Base-by-base conservation (phyloP, 352 stramenopile species). In the Globisporangium nunn region DNA sequence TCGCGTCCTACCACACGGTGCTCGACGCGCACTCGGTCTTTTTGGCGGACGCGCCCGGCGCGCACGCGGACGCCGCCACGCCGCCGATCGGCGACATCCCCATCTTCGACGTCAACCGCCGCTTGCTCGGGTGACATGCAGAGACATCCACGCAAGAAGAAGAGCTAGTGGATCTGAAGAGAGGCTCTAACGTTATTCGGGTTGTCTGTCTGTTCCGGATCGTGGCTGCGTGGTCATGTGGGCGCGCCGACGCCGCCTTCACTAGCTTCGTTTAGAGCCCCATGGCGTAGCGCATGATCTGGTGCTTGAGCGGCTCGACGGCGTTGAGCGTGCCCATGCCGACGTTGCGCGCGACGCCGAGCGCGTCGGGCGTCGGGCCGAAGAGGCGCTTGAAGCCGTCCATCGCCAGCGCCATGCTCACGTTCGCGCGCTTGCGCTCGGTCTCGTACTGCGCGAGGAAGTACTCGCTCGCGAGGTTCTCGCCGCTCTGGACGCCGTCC, bases 341-440 rank as follows among this genome's bases (percentile, higher is more conserved):
- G 45, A 94, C 73, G 73, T 91, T 93, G 52, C 86, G 78, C 51
- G 81, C 84, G 50, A 89, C 77, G 41, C 74, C 76, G 15, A 93
- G 66, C 0, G 81, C 75, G 51, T 91, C 80, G 0, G 84, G 81
- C 3, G 73, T 70, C 23, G 81, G 79, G 48, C 85, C 85, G 58
- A 94, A 96, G 50, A 96, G 72, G 11, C 83, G 80, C 81, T 96
- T 96, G 72, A 96, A 94, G 52, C 81, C 82, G 66, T 96, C 86
- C 76, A 96, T 91, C 43, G 83, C 81, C 52, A 93, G 50, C 59
- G 81, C 75, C 83, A 94, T 96, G 35, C 68, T 78, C 40, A 92
- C 70, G 64, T 93, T 93, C 8, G 81, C 71, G 62, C 78, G 78
- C 75, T 93, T 91, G 61, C 91, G 76, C 61, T 96, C 85, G 50